Base-by-base conservation (phyloP, 352 stramenopile species). In the Phytophthora sojae region DNA sequence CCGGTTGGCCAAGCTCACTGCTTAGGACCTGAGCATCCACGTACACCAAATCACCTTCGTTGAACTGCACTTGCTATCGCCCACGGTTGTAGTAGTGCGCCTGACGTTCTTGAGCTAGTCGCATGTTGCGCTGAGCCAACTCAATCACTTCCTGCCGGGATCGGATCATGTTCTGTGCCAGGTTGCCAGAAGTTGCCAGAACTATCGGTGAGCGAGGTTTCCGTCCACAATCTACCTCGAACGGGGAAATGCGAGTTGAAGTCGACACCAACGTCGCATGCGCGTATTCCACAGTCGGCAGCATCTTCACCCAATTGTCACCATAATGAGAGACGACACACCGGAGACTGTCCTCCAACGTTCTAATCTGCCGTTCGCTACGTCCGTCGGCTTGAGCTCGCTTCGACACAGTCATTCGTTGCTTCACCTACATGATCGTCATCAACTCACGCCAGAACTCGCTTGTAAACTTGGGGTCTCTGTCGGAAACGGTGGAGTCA, bases 241-340 rank as follows among this genome's bases (percentile, higher is more conserved):
- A 59, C 3, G 59, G 49, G 6, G 59, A 66, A 7, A 58, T 19
- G 15, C 49, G 3, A 25, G 49, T 66, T 2, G 59, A 66, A 11
- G 49, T 58, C 5, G 39, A 55, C 11, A 61, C 23, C 39, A 59
- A 37, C 3, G 63, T 56, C 5, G 63, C 54, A 29, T 70, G 54
- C 0, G 63, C 55, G 19, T 64, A 70, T 21, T 70, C 56, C 12
- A 64, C 45, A 2, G 19, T 71, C 26, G 52, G 26, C 29, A 71
- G 19, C 35, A 58, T 44, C 8, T 37, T 21, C 7, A 52, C 11
- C 64, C 49, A 71, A 39, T 71, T 30, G 15, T 56, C 47, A 9
- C 64, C 50, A 39, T 64, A 51, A 35, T 61, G 25, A 4, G 64
- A 71, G 3, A 64, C 47, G 5, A 63, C 47, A n/a, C 64, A 71